These are phyloP conservation scores for Sordaria brevicollis DNA, from an alignment of 495 filamentous ascomycete genomes.

Conservation along the genomic window DNA sequence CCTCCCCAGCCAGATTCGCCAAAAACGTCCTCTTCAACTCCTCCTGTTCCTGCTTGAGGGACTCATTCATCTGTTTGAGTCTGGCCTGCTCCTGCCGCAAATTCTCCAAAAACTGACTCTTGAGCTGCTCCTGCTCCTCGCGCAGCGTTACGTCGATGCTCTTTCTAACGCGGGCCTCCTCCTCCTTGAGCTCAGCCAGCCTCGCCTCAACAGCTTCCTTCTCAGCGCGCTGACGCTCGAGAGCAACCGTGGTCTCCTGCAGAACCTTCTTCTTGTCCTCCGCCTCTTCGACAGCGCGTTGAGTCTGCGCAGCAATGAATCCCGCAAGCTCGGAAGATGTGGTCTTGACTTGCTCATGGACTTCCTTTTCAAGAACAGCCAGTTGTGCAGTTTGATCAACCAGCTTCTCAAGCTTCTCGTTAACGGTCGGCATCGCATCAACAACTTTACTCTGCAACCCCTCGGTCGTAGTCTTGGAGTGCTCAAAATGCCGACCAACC, in stretches of 20 bases:
- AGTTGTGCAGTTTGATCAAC: conserved; percentile 59
- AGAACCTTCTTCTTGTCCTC: conserved; percentile 71
- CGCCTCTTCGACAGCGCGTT: conserved; percentile 65
- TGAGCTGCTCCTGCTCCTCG: conserved; percentile 36
- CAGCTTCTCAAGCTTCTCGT: conserved; percentile 79
- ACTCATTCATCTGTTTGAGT: conserved; percentile 9
- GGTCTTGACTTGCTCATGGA: conserved; percentile 77
- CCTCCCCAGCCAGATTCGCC: conserved; percentile 4
- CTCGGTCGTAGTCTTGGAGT: conserved; percentile 39
- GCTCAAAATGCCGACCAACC: conserved; percentile 73
- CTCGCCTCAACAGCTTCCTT: conserved; percentile 69
- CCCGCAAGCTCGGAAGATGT: conserved; percentile 81
- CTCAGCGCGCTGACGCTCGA: conserved; percentile 70
- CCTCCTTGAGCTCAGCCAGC: conserved; percentile 43
- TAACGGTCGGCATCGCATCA: conserved; percentile 45
- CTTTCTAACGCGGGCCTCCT: conserved; percentile 31
- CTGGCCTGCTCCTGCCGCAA: conserved; percentile 15
- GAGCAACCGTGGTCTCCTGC: conserved; percentile 67
- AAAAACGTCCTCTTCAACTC: conserved; percentile 7
- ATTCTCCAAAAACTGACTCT: conserved; percentile 15
- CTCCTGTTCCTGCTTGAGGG: conserved; percentile 7
- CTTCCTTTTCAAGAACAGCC: conserved; percentile 66
- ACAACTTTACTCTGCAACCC: conserved; percentile 46
- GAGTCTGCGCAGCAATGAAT: conserved; percentile 73
- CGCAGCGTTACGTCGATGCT: conserved; percentile 36